These are phyloP conservation scores for Salix suchowensis DNA, from an alignment of 345 rosid genomes.

Conservation along the genomic window DNA sequence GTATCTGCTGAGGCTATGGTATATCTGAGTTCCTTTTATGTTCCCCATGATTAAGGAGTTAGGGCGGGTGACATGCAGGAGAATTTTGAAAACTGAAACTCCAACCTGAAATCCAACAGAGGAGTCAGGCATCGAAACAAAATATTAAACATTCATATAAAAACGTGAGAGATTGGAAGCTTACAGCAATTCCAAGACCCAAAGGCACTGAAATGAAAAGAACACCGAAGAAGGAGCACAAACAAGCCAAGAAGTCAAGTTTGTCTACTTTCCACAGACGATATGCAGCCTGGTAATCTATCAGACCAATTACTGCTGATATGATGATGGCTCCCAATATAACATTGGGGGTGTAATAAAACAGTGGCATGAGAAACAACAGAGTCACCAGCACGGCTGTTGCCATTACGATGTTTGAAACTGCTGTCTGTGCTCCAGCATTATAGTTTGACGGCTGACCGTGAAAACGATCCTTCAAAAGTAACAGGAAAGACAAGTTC, in stretches of 20 bases:
- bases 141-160: neutral
- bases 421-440: slow-evolving; percentile 85
- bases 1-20: slow-evolving; percentile 64
- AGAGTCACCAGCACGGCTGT: slow-evolving; percentile 81
- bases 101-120: slow-evolving; percentile 57
- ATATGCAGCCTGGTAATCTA: slow-evolving; percentile 66
- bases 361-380: slow-evolving; percentile 87
- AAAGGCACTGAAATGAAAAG: slow-evolving; percentile 89
- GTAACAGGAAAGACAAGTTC: neutral
- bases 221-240: slow-evolving; percentile 85
- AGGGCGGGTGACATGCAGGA: slow-evolving; percentile 85
- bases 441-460: slow-evolving; percentile 89
- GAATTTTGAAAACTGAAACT: slow-evolving; percentile 78
- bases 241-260: slow-evolving; percentile 83
- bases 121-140: neutral
- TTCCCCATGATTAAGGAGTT: slow-evolving; percentile 73
- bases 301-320: slow-evolving; percentile 87
- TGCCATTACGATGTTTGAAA: slow-evolving; percentile 84
- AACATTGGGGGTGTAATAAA: slow-evolving; percentile 83
- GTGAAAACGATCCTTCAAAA: slow-evolving; percentile 79
- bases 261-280: slow-evolving; percentile 87
- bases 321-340: slow-evolving; percentile 86
- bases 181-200: slow-evolving; percentile 87
- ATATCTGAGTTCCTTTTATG: slow-evolving; percentile 70
- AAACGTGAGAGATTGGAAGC: slow-evolving; percentile 9